A percentile compares a stretch with the other conserved stretches of the same genome.
Evolutionary conservation across 2,329 filamentous ascomycete genomes (phyloP).

Genomic region (Penicillium sp.): DNA sequence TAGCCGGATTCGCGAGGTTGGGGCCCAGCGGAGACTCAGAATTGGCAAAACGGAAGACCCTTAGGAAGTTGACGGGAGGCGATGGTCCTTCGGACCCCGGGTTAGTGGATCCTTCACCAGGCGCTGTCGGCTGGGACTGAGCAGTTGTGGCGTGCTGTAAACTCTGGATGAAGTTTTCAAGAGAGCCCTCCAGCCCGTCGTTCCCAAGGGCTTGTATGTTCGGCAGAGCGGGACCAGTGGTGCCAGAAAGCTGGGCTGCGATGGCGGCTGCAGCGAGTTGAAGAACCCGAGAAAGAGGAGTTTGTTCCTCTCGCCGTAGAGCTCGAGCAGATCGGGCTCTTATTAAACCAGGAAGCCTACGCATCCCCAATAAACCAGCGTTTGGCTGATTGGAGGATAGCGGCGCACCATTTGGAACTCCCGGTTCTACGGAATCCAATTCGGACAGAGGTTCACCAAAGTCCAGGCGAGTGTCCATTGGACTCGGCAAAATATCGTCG

Average conservation of each 20-base stretch:
- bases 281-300: slow-evolving; percentile 60
- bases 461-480: slow-evolving; percentile 43
- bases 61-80: slow-evolving; percentile 64
- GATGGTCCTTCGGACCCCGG: slow-evolving; percentile 43
- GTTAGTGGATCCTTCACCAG: slow-evolving; percentile 35
- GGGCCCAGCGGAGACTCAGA: slow-evolving; percentile 36
- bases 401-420: slow-evolving; percentile 31
- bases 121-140: slow-evolving; percentile 43
- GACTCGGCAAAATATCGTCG: slow-evolving; percentile 21
- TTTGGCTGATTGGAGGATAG: slow-evolving; percentile 24
- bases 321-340: slow-evolving; percentile 55
- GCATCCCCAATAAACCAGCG: slow-evolving; percentile 32
- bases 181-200: slow-evolving; percentile 59
- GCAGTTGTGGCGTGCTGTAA: slow-evolving; percentile 62
- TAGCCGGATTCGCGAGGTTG: not conserved
- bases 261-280: slow-evolving; percentile 64
- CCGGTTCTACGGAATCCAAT: slow-evolving; percentile 43
- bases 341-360: slow-evolving; percentile 43
- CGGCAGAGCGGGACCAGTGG: slow-evolving; percentile 54
- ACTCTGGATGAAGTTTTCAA: slow-evolving; percentile 62
- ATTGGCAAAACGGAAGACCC: slow-evolving; percentile 66
- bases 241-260: slow-evolving; percentile 63
- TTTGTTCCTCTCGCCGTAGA: slow-evolving; percentile 59
- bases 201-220: slow-evolving; percentile 55
- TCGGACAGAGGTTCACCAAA: slow-evolving; percentile 40